Evolutionary conservation across 2,329 filamentous ascomycete species (phyloP), one percentile per base, ranked within the genome.

Genomic region (Cladosporium sp.): DNA sequence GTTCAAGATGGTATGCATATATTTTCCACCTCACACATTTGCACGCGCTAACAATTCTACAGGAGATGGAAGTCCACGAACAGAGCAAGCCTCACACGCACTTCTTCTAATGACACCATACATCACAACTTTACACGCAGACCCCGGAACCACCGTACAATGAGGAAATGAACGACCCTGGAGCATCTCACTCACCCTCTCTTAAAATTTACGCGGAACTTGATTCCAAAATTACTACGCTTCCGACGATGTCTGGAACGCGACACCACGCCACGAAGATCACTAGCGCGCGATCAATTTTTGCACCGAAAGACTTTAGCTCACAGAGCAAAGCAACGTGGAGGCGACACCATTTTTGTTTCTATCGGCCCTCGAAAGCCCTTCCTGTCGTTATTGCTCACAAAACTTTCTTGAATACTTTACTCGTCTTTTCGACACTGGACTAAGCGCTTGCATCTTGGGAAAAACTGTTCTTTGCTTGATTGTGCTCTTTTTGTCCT

Each of bases 1-100:
- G 72, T 99, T 99, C 85, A 99, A 99, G 80, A 99, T 99, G 95
- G 92, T 95, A 82, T 68, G 89, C 80, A n/a, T n/a, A n/a, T 3
- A 18, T 32, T 1, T 3, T 32, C 8, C 3, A 21, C 3, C 5
- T 5, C n/a, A 11, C n/a, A 13, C 2, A 6, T n/a, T 10, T 11
- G 26, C 25, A 34, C 54, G 58, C 68, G 70, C 82, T 86, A 78
- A 86, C 72, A 46, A 53, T 21, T n/a, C 11, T 13, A 18, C 16
- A 98, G 95, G 95, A 99, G 83, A 99, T 99, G 95, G 95, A 98
- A 84, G 95, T 99, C 74, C 95, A 99, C 79, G 95, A 98, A 81
- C 92, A 90, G 78, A 98, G 95, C 71, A 99, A 98, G 83, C 93
- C 97, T 76, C 97, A 99, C 84, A 99, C 95, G 73, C 95, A 99